These are phyloP conservation scores for Globisporangium nunn DNA, from an alignment of 352 stramenopile genomes.

Conservation along the genomic window DNA sequence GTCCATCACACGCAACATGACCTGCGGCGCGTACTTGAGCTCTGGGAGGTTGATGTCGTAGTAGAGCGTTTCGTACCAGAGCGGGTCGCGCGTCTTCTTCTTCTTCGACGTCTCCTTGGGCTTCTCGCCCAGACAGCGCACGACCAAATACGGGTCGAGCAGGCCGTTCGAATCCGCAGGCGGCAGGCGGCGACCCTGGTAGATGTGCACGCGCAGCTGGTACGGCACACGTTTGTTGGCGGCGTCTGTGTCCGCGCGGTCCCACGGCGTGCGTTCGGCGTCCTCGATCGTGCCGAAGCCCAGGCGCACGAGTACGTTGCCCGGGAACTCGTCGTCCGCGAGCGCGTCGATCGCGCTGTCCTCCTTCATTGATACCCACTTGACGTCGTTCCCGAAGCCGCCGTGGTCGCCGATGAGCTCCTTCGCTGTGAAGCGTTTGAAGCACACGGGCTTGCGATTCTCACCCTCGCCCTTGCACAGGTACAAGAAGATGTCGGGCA, in stretches of 20 bases:
- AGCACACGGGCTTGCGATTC: constrained; percentile 59
- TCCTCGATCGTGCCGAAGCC: constrained; percentile 63
- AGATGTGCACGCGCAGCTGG: constrained; percentile 67
- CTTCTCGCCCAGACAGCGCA: constrained; percentile 78
- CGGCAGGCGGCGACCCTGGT: constrained; percentile 47
- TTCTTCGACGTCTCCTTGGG: constrained; percentile 63
- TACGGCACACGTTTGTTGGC: constrained; percentile 58
- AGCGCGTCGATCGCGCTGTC: constrained; percentile 57
- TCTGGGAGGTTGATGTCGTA: constrained; percentile 82
- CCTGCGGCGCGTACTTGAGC: constrained; percentile 67
- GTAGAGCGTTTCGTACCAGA: constrained; percentile 86
- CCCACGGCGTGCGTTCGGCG: constrained; percentile 46
- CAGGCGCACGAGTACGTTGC: constrained; percentile 58
- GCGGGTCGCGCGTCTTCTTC: constrained; percentile 71
- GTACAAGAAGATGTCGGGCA: constrained; percentile 82
- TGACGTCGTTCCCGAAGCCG: constrained; percentile 29
- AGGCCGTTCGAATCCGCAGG: constrained; percentile 80
- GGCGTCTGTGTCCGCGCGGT: constrained; percentile 33
- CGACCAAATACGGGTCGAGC: constrained; percentile 76
- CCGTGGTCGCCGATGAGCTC: constrained; percentile 36
- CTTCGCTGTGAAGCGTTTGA: constrained; percentile 58
- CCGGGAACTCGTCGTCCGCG: constrained; percentile 48
- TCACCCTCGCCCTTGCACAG: constrained; percentile 59
- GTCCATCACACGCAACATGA: constrained; percentile 79
- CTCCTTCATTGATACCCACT: constrained; percentile 59